These are phyloP conservation scores for Solanum chiquidenum DNA, from an alignment of 257 asterid genomes.

Conservation along the genomic window DNA sequence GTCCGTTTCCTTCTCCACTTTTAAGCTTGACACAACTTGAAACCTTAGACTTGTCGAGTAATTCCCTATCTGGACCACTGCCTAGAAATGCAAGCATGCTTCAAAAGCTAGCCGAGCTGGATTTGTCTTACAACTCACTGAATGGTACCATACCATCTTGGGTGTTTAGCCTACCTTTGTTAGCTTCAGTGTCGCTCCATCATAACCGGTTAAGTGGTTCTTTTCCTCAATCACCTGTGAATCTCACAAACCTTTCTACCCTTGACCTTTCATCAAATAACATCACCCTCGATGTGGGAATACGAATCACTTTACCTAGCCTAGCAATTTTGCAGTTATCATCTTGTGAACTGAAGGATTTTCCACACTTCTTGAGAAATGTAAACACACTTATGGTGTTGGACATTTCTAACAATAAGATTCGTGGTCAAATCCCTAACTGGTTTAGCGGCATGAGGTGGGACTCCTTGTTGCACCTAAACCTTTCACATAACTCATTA, in stretches of 20 bases:
- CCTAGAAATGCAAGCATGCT: background rate
- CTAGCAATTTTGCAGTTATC: background rate
- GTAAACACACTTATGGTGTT: background rate
- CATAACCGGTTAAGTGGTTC: background rate
- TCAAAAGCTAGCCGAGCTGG: background rate
- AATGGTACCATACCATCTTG: background rate
- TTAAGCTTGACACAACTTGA: background rate
- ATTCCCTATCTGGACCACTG: background rate
- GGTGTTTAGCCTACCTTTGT: background rate
- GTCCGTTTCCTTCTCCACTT: background rate
- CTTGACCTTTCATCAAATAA: background rate
- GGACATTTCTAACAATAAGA: background rate
- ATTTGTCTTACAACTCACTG: background rate
- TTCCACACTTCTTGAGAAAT: background rate
- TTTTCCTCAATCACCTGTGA: background rate
- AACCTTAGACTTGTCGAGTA: background rate
- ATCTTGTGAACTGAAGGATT: background rate
- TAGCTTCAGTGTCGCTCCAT: background rate
- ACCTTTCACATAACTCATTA: slow-evolving; percentile 1
- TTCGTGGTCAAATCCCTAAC: background rate
- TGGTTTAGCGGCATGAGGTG: background rate
- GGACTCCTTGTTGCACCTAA: background rate
- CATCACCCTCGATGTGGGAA: background rate
- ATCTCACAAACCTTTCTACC: background rate
- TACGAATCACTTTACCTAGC: background rate